A percentile compares a stretch with the other conserved stretches of the same genome.
Conservation (phyloP, 202 grass and related monocot genomes). For the Brachypodium distachyon region DNA sequence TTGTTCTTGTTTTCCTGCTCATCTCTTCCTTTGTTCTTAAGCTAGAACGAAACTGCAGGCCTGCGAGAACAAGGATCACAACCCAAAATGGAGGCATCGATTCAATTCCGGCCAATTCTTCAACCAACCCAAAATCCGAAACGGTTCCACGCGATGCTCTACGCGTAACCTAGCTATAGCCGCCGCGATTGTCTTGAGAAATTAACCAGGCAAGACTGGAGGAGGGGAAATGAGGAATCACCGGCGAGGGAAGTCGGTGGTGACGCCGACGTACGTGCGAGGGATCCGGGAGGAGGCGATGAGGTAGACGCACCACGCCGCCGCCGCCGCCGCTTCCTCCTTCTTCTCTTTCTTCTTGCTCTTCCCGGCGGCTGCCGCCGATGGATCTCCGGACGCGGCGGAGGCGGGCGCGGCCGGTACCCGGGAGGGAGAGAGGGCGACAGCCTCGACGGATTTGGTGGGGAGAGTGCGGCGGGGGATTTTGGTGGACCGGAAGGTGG, state of each 20-base stretch:
- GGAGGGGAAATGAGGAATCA: slow-evolving; percentile 1
- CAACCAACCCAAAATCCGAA: too few species aligned
- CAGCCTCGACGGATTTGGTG: neutral
- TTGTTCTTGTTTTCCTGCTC: neutral
- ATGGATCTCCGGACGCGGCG: slow-evolving; percentile 1
- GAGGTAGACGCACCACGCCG: slow-evolving; percentile 63
- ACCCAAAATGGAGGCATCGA: neutral
- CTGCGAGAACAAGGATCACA: neutral
- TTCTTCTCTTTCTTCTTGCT: too few species aligned
- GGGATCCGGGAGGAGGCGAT: slow-evolving; percentile 55
- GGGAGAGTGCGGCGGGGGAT: neutral
- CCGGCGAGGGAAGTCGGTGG: slow-evolving; percentile 80
- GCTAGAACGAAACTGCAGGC: too few species aligned
- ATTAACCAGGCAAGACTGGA: neutral
- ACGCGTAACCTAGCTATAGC: neutral
- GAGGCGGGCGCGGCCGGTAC: neutral
- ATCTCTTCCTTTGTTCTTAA: too few species aligned
- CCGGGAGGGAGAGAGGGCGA: neutral
- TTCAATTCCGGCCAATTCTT: too few species aligned
- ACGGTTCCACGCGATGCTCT: neutral
- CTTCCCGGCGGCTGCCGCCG: neutral
- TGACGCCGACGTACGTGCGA: slow-evolving; percentile 79
- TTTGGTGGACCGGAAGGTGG: slow-evolving; percentile 41
- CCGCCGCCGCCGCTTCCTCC: too few species aligned
- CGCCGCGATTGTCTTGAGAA: too few species aligned